Evolutionary conservation across 2,329 filamentous ascomycete genomes (phyloP), one percentile per base, ranked within the genome.

Genomic region (Elsinoe australis): DNA sequence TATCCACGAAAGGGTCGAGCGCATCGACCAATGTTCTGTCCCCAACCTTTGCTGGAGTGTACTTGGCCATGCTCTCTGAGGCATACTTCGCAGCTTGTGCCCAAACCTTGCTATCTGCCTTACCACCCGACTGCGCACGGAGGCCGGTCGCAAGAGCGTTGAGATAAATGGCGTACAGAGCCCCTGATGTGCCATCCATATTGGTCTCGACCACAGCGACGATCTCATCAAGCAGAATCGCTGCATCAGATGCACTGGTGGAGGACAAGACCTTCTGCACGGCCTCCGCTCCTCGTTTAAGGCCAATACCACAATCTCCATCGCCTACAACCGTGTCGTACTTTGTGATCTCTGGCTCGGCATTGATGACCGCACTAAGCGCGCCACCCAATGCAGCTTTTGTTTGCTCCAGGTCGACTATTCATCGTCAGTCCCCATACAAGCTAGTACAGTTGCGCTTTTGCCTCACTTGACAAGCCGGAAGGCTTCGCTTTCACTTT

Each of bases 11-110:
- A 1, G 92, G 92, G 53, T 85, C 78, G 42, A 98, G 71, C 1
- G 90, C 88, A 66, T 98, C 92, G 26, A 96, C 78, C 28, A 96
- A 70, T 0, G 92, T 98, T 44, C 92, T 77, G 63, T 98, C 92
- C 21, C 92, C 92, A 0, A 84, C 83, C 47, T 83, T 80, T 0
- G 92, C 92, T 1, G 90, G 89, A 1, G 92, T 98, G 66, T 96
- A 96, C 60, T 75, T 84, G 28, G 74, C 77, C 50, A 98, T 71
- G 1, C 82, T 80, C 15, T 80, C 72, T 53, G 83, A 78, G 47
- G 87, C 85, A 56, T 80, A 74, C 53, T 80, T 72, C 10, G 95
- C 71, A 1, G 88, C 89, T 24, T 74, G 70, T 2, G 81, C 74
- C 80, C 80, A 84, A 26, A 75, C 70, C 21, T 56, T 64, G 9